These are phyloP conservation scores for Lasiodiplodia hormozganensis DNA, from an alignment of 2,329 filamentous ascomycete genomes.

Conservation along the genomic window DNA sequence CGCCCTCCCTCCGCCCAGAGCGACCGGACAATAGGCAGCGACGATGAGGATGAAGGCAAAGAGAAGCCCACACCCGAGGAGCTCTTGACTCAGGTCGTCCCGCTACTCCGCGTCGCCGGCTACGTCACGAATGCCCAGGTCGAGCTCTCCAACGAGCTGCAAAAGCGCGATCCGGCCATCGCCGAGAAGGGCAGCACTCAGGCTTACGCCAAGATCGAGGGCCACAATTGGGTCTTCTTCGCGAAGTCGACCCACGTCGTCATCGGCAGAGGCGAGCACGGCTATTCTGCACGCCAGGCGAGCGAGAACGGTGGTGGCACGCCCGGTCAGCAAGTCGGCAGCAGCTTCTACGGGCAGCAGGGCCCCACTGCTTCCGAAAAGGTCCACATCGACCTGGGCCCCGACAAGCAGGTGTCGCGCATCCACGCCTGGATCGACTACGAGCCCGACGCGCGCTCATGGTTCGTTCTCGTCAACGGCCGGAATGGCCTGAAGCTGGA, in stretches of 20 bases:
- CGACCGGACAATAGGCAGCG: constrained; percentile 46
- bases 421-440: constrained; percentile 59
- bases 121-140: constrained; percentile 63
- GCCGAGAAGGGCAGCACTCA: constrained; percentile 53
- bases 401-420: constrained; percentile 58
- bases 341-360: constrained; percentile 36
- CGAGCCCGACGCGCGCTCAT: constrained; percentile 60
- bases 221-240: constrained; percentile 84
- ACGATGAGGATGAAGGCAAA: constrained; percentile 50
- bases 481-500: constrained; percentile 91
- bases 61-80: constrained; percentile 45
- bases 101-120: constrained; percentile 51
- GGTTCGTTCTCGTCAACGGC: constrained; percentile 87
- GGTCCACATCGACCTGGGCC: constrained; percentile 82
- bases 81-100: constrained; percentile 41
- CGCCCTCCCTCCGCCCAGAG: constrained; percentile 46
- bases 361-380: constrained; percentile 39
- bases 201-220: constrained; percentile 83
- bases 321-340: constrained; percentile 34
- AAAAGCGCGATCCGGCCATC: constrained; percentile 44
- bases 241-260: constrained; percentile 77
- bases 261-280: constrained; percentile 67
- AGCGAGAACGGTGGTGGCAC: constrained; percentile 37
- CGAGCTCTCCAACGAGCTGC: constrained; percentile 61
- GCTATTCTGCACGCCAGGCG: constrained; percentile 39